These are phyloP conservation scores for Geotrichum fermentans DNA, from an alignment of 1,139 yeast species.

Conservation along the genomic window DNA sequence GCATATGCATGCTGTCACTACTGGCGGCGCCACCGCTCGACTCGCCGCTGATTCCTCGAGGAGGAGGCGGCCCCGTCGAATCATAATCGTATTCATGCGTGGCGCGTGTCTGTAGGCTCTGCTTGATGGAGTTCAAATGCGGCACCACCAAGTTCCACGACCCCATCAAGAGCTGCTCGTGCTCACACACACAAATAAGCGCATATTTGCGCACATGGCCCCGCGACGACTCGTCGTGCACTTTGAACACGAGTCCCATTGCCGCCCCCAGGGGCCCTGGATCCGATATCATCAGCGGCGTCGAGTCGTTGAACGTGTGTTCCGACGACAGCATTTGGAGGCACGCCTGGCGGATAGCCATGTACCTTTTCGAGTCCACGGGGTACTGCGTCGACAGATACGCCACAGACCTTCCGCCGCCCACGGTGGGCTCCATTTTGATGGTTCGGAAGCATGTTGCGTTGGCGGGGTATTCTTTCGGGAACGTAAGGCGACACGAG, in stretches of 20 bases:
- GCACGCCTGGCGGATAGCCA: constrained; percentile 49
- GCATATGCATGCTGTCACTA: not conserved
- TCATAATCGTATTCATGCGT: constrained; percentile 31
- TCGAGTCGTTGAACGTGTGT: constrained; percentile 57
- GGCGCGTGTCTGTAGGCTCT: constrained; percentile 47
- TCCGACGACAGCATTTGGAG: constrained; percentile 60
- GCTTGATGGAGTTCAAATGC: constrained; percentile 50
- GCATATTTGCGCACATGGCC: constrained; percentile 76
- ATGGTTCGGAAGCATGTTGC: constrained; percentile 10
- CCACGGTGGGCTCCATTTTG: constrained; percentile 10
- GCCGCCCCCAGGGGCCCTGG: constrained; percentile 58
- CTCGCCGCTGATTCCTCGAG: not conserved
- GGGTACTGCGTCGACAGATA: constrained; percentile 59
- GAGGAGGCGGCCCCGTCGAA: constrained; percentile 15
- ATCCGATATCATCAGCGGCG: constrained; percentile 72
- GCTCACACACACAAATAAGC: constrained; percentile 56
- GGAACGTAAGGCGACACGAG: constrained; percentile 29
- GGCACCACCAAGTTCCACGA: constrained; percentile 56
- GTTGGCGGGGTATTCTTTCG: constrained; percentile 12
- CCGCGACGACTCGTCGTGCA: constrained; percentile 65
- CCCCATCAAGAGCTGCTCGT: constrained; percentile 48
- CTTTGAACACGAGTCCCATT: constrained; percentile 59
- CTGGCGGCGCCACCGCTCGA: not conserved
- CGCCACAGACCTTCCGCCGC: constrained; percentile 18
- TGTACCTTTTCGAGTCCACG: constrained; percentile 47